phyloP scores from a whole-genome alignment of 2,329 filamentous ascomycete genomes.

The Blastomyces gilchristii region DNA sequence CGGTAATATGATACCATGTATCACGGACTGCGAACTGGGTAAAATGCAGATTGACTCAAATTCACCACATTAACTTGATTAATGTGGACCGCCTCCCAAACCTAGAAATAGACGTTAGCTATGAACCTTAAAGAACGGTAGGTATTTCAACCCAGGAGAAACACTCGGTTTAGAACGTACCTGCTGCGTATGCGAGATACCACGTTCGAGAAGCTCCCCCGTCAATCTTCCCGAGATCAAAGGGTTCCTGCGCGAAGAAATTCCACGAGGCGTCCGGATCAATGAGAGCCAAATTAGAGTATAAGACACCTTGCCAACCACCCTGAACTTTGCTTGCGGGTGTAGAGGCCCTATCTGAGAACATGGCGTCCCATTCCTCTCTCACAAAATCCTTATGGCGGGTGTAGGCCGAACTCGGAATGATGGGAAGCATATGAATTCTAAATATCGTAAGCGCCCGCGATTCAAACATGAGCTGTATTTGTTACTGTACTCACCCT shows the following conservation, averaged over 20 bases:
- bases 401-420: constrained; percentile 57
- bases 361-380: constrained; percentile 76
- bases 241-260: constrained; percentile 60
- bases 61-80: background rate
- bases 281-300: constrained; percentile 69
- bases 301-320: constrained; percentile 79
- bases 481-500: constrained; percentile 31
- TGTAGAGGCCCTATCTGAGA: constrained; percentile 56
- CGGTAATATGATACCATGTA: background rate
- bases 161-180: constrained; percentile 33
- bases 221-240: constrained; percentile 57
- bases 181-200: constrained; percentile 71
- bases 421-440: constrained; percentile 74
- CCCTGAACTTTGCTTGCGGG: constrained; percentile 47
- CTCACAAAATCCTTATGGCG: constrained; percentile 59
- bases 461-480: background rate
- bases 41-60: background rate
- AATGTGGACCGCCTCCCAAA: constrained; percentile 15
- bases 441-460: constrained; percentile 37
- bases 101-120: constrained; percentile 10
- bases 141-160: background rate
- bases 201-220: constrained; percentile 75
- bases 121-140: background rate
- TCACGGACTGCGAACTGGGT: background rate
- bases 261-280: constrained; percentile 59